Evolutionary conservation across 208 protist genomes (phyloP).

Genomic region (Crithidia expoeki): DNA sequence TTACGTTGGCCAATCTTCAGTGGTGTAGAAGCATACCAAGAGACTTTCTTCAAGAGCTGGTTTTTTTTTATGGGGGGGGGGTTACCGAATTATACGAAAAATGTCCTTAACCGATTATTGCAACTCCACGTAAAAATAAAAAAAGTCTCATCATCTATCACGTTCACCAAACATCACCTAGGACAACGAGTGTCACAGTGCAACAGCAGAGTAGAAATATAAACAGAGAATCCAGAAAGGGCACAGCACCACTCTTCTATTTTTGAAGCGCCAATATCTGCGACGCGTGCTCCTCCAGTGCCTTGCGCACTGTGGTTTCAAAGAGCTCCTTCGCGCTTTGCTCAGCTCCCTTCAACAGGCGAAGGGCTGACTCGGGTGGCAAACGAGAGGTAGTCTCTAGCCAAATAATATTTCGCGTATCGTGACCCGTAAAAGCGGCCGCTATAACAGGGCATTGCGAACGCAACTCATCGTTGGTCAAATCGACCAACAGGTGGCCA

Average conservation of each 20-base stretch:
- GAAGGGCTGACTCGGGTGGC: slow-evolving; percentile 48
- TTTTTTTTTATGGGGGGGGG: slow-evolving; percentile 18
- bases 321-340: slow-evolving; percentile 50
- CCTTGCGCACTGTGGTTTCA: slow-evolving; percentile 38
- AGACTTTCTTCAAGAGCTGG: neutral
- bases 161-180: neutral
- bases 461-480: slow-evolving; percentile 79
- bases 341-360: slow-evolving; percentile 64
- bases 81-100: neutral
- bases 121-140: neutral
- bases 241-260: slow-evolving; percentile 1
- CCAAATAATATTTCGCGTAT: slow-evolving; percentile 76
- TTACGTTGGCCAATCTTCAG: too few relatives aligned
- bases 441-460: slow-evolving; percentile 73
- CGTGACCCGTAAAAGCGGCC: slow-evolving; percentile 68
- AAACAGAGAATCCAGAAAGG: neutral
- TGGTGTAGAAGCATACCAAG: too few relatives aligned
- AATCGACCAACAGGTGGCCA: slow-evolving; percentile 66
- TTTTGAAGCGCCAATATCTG: slow-evolving; percentile 52
- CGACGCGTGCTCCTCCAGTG: slow-evolving; percentile 62
- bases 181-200: too few relatives aligned
- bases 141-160: neutral
- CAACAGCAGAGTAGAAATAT: too few relatives aligned
- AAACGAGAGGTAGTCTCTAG: slow-evolving; percentile 75
- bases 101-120: neutral